Percentiles rank a stretch among this genome's conserved stretches.
Evolutionary conservation across 2,329 filamentous ascomycete species (phyloP).

Genomic region (Raffaelea ambrosiae): DNA sequence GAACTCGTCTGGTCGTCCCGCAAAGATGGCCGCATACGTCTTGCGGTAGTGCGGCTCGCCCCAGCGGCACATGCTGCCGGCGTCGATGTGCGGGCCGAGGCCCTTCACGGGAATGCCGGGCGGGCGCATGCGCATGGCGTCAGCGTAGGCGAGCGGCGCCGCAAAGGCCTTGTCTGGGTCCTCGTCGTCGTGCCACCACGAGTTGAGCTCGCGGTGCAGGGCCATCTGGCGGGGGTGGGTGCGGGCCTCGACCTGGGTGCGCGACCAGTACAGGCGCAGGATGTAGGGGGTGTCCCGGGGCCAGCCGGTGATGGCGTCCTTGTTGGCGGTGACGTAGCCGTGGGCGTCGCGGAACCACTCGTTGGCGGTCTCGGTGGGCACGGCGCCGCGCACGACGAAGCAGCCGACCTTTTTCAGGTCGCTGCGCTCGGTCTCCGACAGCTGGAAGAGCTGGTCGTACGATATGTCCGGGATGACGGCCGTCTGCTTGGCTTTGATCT

Average conservation of each 20-base stretch:
- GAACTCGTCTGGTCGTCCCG: conserved; percentile 24
- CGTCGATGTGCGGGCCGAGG: conserved; percentile 34
- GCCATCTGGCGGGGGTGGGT: conserved; percentile 27
- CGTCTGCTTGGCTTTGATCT: conserved; percentile 24
- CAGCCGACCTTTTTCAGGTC: not conserved
- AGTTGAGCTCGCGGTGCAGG: conserved; percentile 27
- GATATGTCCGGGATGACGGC: conserved; percentile 16
- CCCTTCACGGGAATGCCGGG: conserved; percentile 28
- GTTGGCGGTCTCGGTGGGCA: conserved; percentile 15
- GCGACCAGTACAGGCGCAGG: conserved; percentile 28
- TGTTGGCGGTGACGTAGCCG: conserved; percentile 24
- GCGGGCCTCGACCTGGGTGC: conserved; percentile 27
- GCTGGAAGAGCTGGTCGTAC: not conserved
- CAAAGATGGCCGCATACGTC: conserved; percentile 27
- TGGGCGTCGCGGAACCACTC: conserved; percentile 21
- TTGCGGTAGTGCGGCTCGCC: conserved; percentile 27
- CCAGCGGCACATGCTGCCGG: conserved; percentile 33
- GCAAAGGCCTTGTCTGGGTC: conserved; percentile 17
- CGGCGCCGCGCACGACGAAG: conserved; percentile 15
- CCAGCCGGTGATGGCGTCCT: conserved; percentile 19
- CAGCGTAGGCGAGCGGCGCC: conserved; percentile 29
- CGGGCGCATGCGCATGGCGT: conserved; percentile 28
- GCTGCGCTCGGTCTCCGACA: not conserved
- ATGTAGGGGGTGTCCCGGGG: conserved; percentile 28
- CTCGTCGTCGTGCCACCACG: conserved; percentile 26